A percentile compares a stretch with the other conserved stretches of the same genome.
Conservation (phyloP, 129 eudicot species). For the Gnaphalium uliginosum region DNA sequence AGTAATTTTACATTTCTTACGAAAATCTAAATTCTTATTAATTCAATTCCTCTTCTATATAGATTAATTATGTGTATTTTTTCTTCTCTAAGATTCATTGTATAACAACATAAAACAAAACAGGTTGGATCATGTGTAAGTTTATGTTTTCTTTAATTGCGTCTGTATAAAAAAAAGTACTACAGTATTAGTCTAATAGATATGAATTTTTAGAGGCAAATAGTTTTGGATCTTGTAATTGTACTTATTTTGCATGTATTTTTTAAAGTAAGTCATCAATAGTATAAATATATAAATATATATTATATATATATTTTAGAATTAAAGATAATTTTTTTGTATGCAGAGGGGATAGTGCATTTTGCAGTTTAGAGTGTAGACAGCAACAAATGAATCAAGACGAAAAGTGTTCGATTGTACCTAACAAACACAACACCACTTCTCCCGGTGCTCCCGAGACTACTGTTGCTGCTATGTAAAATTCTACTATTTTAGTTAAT, state of each 20-base stretch:
- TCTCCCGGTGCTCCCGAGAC: slow-evolving; percentile 37
- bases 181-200: too few species aligned
- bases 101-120: not conserved
- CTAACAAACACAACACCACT: slow-evolving; percentile 41
- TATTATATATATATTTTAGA: too few species aligned
- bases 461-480: slow-evolving; percentile 47
- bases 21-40: too few species aligned
- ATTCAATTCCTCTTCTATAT: too few species aligned
- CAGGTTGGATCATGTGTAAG: too few species aligned
- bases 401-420: slow-evolving; percentile 40
- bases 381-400: slow-evolving; percentile 65
- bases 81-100: not conserved
- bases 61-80: not conserved
- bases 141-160: too few species aligned
- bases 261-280: too few species aligned
- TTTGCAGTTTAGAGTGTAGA: slow-evolving; percentile 76
- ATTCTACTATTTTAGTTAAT: not conserved
- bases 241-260: not conserved
- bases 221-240: not conserved
- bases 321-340: too few species aligned
- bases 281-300: too few species aligned
- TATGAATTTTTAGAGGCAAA: not conserved
- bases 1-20: too few species aligned
- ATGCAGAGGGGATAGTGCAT: slow-evolving; percentile 75
- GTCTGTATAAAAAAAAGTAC: too few species aligned